Conservation (phyloP, 2,329 filamentous ascomycete species). For the Penicillium vulpinum region DNA sequence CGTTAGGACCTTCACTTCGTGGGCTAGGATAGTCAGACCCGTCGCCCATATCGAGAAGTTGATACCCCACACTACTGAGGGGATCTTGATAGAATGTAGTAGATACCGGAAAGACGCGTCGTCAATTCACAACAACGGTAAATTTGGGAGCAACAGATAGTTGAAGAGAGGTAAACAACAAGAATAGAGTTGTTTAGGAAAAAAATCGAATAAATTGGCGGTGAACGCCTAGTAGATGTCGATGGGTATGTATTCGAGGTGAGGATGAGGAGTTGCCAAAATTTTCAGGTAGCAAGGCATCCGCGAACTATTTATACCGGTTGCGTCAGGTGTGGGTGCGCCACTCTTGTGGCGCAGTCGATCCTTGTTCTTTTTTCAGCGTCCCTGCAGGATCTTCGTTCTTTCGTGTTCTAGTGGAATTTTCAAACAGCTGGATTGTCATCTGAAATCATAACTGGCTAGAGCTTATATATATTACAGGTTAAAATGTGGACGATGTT, state of each 20-base stretch:
- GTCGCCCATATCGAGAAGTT: conserved; percentile 41
- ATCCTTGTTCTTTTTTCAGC: conserved; percentile 3
- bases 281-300: conserved; percentile 32
- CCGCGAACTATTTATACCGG: conserved; percentile 15
- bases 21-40: conserved; percentile 46
- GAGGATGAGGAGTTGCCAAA: conserved; percentile 25
- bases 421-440: conserved; percentile 7
- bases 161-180: background rate
- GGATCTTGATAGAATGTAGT: conserved; percentile 17
- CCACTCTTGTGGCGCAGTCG: conserved; percentile 20
- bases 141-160: background rate
- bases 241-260: conserved; percentile 9
- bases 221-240: conserved; percentile 10
- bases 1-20: conserved; percentile 44
- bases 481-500: conserved; percentile 1
- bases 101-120: conserved; percentile 27
- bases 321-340: conserved; percentile 5
- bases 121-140: conserved; percentile 10
- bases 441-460: conserved; percentile 2
- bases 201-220: conserved; percentile 3
- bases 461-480: conserved; percentile 14
- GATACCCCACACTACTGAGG: conserved; percentile 33
- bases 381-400: conserved; percentile 1
- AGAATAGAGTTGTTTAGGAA: background rate
- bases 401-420: conserved; percentile 7